Evolutionary conservation across 1,284 basidiomycete genomes (phyloP).

Genomic region (Ganoderma lingzhi): DNA sequence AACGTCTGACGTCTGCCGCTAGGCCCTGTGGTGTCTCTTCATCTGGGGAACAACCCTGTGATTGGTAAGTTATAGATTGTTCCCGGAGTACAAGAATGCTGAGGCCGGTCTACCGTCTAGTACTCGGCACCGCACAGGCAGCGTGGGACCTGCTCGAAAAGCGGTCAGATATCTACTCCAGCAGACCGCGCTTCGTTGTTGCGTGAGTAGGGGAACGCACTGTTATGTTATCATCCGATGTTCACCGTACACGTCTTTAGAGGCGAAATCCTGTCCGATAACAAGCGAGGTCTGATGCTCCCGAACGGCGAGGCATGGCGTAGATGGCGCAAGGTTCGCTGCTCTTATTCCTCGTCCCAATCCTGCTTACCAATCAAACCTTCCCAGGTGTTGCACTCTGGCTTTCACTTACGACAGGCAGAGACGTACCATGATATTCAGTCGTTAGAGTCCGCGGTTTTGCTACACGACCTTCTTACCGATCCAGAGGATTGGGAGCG

Average conservation of each 20-base stretch:
- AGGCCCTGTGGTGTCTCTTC: conserved; percentile 63
- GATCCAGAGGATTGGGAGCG: conserved; percentile 51
- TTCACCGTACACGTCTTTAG: conserved; percentile 32
- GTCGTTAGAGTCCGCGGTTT: conserved; percentile 56
- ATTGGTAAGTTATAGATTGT: no score
- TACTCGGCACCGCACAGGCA: conserved; percentile 57
- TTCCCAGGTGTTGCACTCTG: conserved; percentile 53
- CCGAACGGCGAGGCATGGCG: conserved; percentile 56
- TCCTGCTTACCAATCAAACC: not conserved
- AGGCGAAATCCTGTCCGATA: conserved; percentile 57
- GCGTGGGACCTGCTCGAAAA: conserved; percentile 64
- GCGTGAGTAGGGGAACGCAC: conserved; percentile 32
- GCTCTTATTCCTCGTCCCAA: not conserved
- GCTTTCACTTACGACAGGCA: conserved; percentile 49
- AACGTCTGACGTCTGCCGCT: conserved; percentile 6
- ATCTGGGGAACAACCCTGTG: conserved; percentile 61
- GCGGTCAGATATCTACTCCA: conserved; percentile 58
- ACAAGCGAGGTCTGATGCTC: conserved; percentile 57
- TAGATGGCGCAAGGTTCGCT: conserved; percentile 56
- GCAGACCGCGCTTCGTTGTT: conserved; percentile 58
- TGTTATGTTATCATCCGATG: not conserved
- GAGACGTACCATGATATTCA: conserved; percentile 56
- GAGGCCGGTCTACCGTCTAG: conserved; percentile 30
- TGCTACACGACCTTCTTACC: conserved; percentile 51
- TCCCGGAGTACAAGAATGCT: not conserved